phyloP scores from a whole-genome alignment of 2,329 filamentous ascomycete species.

The Thelonectria rubi region DNA sequence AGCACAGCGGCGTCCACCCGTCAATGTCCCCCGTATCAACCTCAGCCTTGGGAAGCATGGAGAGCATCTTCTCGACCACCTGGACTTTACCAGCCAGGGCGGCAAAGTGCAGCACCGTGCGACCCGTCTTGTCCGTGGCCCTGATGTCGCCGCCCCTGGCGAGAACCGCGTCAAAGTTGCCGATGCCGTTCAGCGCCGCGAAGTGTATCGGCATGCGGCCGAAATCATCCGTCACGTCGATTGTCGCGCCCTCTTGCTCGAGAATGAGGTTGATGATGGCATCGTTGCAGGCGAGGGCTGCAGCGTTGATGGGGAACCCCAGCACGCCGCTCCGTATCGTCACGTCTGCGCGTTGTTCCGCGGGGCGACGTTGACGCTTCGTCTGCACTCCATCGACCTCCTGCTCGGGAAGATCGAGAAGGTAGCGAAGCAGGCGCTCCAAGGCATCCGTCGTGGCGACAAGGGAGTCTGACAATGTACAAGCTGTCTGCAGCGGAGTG shows the following conservation, averaged over 20 bases:
- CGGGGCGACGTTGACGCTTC: neutral
- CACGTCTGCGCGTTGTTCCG: neutral
- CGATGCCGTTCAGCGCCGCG: neutral
- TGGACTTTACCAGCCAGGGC: neutral
- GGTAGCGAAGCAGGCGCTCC: neutral
- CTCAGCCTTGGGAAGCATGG: neutral
- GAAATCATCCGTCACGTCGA: neutral
- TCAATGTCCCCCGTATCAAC: slow-evolving; percentile 17
- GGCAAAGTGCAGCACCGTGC: neutral
- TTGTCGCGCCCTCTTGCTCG: neutral
- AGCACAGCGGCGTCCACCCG: slow-evolving; percentile 24
- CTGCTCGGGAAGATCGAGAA: too few species aligned
- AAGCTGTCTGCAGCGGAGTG: neutral
- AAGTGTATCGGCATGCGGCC: slow-evolving; percentile 22
- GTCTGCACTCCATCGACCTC: neutral
- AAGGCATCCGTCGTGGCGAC: neutral
- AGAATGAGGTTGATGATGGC: neutral
- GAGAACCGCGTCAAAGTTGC: slow-evolving; percentile 1
- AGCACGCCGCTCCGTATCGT: neutral
- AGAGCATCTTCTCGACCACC: neutral
- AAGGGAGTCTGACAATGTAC: neutral
- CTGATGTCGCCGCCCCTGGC: neutral
- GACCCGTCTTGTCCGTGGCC: neutral
- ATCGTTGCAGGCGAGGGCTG: neutral
- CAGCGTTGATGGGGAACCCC: neutral